Evolutionary conservation across 176 grass and related monocot species (phyloP).

Genomic region (Panicum miliaceum): DNA sequence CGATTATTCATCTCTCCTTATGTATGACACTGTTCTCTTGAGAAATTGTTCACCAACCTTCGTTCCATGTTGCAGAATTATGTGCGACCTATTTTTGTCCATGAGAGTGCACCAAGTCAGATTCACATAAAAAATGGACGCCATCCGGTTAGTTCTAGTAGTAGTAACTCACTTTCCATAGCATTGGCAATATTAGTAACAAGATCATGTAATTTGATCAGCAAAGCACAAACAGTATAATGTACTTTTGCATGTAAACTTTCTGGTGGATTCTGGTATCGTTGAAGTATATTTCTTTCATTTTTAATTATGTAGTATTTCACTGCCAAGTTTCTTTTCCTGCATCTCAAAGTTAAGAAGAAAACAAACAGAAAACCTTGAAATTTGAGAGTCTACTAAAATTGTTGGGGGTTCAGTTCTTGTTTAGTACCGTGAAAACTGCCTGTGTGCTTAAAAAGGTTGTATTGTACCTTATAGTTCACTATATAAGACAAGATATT

Average conservation of each 20-base stretch:
- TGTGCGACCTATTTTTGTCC: conserved; percentile 79
- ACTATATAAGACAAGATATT: not conserved
- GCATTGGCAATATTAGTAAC: conserved; percentile 17
- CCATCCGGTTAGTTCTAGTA: conserved; percentile 74
- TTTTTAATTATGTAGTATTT: not conserved
- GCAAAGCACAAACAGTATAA: conserved; percentile 27
- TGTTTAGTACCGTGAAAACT: not conserved
- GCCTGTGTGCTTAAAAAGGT: not conserved
- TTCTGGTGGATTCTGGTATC: not conserved
- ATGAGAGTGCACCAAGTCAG: conserved; percentile 74
- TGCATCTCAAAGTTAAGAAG: not conserved
- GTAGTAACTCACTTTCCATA: conserved; percentile 22
- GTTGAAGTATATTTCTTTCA: not conserved
- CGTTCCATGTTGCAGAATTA: conserved; percentile 67
- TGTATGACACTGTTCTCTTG: not conserved
- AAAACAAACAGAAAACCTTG: conserved; percentile 15
- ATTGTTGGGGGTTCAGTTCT: not conserved
- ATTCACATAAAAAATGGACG: conserved; percentile 80
- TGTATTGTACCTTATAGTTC: conserved; percentile 7
- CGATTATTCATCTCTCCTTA: conserved; percentile 11
- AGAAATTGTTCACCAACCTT: conserved; percentile 14
- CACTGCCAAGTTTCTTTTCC: not conserved
- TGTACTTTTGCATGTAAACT: not conserved
- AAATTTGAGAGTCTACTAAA: not conserved
- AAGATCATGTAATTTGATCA: conserved; percentile 2